These are phyloP conservation scores for Somion occarium DNA, from an alignment of 1,284 basidiomycete species.

Conservation along the genomic window DNA sequence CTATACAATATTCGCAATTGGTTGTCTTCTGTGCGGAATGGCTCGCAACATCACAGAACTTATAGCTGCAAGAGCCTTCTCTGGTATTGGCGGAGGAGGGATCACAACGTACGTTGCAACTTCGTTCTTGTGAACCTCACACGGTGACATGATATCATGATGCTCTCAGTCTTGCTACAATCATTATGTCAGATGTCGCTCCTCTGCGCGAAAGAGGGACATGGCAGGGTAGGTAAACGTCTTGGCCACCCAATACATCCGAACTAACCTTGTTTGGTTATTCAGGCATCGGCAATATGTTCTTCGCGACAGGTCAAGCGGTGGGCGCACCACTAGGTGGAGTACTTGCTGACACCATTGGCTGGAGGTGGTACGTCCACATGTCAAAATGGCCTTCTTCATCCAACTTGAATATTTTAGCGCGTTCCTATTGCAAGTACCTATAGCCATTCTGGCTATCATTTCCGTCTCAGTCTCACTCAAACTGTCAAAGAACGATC, in stretches of 20 bases:
- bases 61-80: slow-evolving; percentile 49
- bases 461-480: background rate
- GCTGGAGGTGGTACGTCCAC: slow-evolving; percentile 57
- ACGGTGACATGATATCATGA: background rate
- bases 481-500: background rate
- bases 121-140: background rate
- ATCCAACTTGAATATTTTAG: too few relatives aligned
- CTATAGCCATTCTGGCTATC: background rate
- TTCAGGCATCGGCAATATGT: slow-evolving; percentile 49
- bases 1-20: slow-evolving; percentile 50
- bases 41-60: slow-evolving; percentile 52
- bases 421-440: background rate
- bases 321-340: slow-evolving; percentile 57
- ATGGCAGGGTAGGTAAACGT: slow-evolving; percentile 48
- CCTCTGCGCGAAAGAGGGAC: slow-evolving; percentile 55
- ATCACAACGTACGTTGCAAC: slow-evolving; percentile 49
- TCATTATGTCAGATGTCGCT: slow-evolving; percentile 59
- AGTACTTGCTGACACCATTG: slow-evolving; percentile 51
- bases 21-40: slow-evolving; percentile 49
- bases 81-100: slow-evolving; percentile 59
- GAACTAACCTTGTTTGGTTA: background rate
- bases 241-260: too few relatives aligned
- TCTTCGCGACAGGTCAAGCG: slow-evolving; percentile 50
- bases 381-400: too few relatives aligned
- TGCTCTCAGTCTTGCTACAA: slow-evolving; percentile 45